Base-by-base conservation (phyloP, 140 eudicot species). In the Anethum foeniculum region DNA sequence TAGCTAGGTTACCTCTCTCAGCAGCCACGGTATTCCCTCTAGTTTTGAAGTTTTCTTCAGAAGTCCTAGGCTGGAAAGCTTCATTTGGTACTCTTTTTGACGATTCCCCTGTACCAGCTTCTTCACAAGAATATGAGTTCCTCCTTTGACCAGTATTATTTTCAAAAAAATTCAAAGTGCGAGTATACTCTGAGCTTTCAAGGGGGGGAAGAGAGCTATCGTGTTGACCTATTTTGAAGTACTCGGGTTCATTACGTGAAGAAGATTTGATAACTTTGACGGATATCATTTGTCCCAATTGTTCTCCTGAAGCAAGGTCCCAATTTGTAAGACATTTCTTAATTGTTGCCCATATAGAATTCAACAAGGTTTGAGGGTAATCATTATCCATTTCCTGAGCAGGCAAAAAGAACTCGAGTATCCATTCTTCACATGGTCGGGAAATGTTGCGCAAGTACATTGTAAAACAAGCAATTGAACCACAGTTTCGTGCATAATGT, bases 341-440 rank as follows among this genome's bases (percentile, higher is more conserved):
- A 47, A 46, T 5, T 67, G 32, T 67, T 60, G 27, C 47, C 82
- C 38, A 43, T 80, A 80, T 27, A 16, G 77, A 43, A 25, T 27
- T 44, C 62, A 67, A 19, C 28, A 67, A 13, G 15, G 28, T 44
- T 19, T 44, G 76, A n/a, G 3, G 64, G 34, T 18, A 27, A 41
- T 15, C 27, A 43, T 16, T 5, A 7, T 11, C 13, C 46, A 30
- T 16, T 8, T 44, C 27, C 3, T 46, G 12, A 18, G 78, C 15
- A 16, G 64, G 79, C 23, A 79, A 65, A 68, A 65, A 79, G 30
- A 79, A 41, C 82, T 65, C 77, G 2, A 79, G 46, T 41, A 41
- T 41, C 9, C 46, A 41, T 41, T 41, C 4, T 10, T 6, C 1
- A 11, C 12, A 11, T 46, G 51, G 6, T 11, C 0, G 43, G 13